Percentiles rank a stretch among this genome's conserved stretches.
Conservation (phyloP, 179 eudicot genomes). For the Sideroxylon spinosum region DNA sequence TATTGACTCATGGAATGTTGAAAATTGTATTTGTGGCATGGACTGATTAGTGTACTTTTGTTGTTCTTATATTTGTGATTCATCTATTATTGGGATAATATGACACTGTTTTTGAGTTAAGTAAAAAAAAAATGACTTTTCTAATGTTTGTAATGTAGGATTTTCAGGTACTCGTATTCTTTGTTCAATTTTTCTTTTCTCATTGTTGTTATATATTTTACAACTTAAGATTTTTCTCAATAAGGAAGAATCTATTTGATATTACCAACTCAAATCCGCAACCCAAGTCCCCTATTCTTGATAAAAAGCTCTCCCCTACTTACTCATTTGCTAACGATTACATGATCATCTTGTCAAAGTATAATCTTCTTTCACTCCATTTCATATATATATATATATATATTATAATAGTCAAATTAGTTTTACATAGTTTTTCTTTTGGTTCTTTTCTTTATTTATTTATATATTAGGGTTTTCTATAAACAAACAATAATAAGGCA, state of each 20-base stretch:
- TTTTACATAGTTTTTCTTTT: background rate
- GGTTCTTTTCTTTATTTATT: background rate
- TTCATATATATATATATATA: background rate
- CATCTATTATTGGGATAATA: too few relatives aligned
- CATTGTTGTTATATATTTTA: too few relatives aligned
- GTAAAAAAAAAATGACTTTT: too few relatives aligned
- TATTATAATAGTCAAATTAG: constrained; percentile 8
- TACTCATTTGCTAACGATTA: constrained; percentile 28
- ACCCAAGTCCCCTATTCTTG: constrained; percentile 34
- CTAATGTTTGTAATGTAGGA: too few relatives aligned
- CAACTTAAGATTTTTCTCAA: background rate
- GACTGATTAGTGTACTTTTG: too few relatives aligned
- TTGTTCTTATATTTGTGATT: too few relatives aligned
- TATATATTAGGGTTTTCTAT: background rate
- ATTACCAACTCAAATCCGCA: constrained; percentile 52
- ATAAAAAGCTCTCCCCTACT: constrained; percentile 19
- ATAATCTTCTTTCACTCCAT: constrained; percentile 42
- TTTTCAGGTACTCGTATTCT: too few relatives aligned
- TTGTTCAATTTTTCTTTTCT: too few relatives aligned
- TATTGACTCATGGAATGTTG: too few relatives aligned
- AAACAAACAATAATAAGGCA: too few relatives aligned
- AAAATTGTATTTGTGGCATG: too few relatives aligned
- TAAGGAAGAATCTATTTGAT: constrained; percentile 54
- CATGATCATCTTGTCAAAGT: constrained; percentile 49
- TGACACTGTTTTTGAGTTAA: too few relatives aligned